Base-by-base conservation (phyloP, 768 basidiomycete species). In the Boletus sensibilis region DNA sequence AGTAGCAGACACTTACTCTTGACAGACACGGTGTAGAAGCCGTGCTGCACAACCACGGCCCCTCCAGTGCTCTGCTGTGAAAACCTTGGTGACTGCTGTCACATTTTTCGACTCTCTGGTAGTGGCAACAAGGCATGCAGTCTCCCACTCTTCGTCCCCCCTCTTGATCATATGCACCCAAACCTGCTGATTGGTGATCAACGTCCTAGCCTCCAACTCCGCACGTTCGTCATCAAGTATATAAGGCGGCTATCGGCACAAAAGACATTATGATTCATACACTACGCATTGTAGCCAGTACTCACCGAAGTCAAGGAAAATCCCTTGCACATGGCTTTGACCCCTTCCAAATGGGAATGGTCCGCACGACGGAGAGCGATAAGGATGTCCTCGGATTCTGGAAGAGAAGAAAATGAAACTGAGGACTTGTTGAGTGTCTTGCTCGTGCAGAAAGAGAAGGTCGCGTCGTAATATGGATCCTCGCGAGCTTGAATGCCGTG, bases 31-130 rank as follows among this genome's bases (percentile, higher is more conserved):
- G 6, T 82, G 77, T 1, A 86, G 79, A 18, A 92, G 79, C 9
- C 80, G 76, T 64, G 82, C 82, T 0, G 90, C 90, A 60, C 79
- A 86, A 5, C 84, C 80, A 1, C 66, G 72, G 0, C 78, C 67
- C 42, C 85, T 75, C 78, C 81, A 86, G 2, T 61, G 37, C 0
- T 80, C 74, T 45, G 77, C 73, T 0, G 90, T 91, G 64, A 75
- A 86, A 1, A 91, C 88, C 67, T 92, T 91, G 38, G 86, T 86
- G 43, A 92, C 82, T 0, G 85, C 81, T 3, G 83, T 82, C 25
- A 86, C 78, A 5, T 63, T 75, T 1, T 77, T 74, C 25, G 77
- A 83, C 56, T 83, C 82, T 12, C 90, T 76, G 9, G 88, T 88
- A 29, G 80, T 81, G 16, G 88, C 88, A 6, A 85, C 85, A 39